Percentiles rank a stretch among this genome's conserved stretches.
phyloP scores from a whole-genome alignment of 2,329 filamentous ascomycete genomes.

The Calonectria multiphialidica region DNA sequence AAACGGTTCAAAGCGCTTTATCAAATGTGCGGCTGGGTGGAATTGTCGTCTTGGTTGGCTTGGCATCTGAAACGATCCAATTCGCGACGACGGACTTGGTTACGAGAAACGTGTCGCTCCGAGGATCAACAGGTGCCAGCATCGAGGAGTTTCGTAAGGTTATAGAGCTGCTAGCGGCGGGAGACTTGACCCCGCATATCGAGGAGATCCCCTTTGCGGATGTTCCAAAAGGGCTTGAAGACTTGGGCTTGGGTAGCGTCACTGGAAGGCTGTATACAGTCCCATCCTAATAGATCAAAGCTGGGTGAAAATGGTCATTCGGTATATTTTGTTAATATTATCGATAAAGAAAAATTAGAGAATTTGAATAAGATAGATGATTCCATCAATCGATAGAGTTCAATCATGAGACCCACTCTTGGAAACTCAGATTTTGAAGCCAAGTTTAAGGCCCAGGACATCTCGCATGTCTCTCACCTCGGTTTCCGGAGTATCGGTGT shows the following conservation, averaged over 20 bases:
- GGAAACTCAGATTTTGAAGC: not conserved
- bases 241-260: not conserved
- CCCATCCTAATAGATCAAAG: too few species aligned
- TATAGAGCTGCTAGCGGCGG: not conserved
- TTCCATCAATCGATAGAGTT: too few species aligned
- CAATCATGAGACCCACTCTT: too few species aligned
- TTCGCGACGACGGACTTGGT: not conserved
- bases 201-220: not conserved
- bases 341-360: too few species aligned
- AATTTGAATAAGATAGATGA: too few species aligned
- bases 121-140: not conserved
- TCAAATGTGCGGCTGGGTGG: not conserved
- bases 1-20: not conserved
- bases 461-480: not conserved
- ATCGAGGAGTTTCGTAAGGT: not conserved
- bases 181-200: not conserved
- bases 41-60: not conserved
- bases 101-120: not conserved
- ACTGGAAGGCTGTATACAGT: not conserved
- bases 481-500: not conserved
- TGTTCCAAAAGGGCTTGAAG: not conserved
- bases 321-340: too few species aligned
- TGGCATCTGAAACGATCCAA: not conserved
- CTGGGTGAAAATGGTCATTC: too few species aligned
- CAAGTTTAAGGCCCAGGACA: not conserved